Evolutionary conservation across 2,329 filamentous ascomycete species (phyloP).

Genomic region (Colletotrichum sp.): DNA sequence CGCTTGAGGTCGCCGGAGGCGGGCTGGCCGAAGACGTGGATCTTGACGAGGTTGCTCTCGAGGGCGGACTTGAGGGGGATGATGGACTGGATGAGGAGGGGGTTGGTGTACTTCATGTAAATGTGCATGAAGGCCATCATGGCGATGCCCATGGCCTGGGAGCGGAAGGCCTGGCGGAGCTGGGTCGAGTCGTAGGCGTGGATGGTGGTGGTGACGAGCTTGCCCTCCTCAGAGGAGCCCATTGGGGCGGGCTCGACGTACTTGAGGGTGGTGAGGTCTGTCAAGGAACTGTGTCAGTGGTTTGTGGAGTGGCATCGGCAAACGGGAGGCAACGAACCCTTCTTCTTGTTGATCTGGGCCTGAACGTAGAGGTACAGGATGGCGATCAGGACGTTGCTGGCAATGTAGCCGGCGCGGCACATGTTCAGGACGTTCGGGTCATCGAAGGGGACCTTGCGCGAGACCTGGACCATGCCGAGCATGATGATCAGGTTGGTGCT

Average conservation of each 20-base stretch:
- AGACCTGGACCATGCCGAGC: slow-evolving; percentile 97
- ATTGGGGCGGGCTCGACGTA: slow-evolving; percentile 96
- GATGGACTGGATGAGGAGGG: slow-evolving; percentile 97
- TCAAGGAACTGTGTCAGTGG: background rate
- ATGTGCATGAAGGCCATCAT: slow-evolving; percentile 99
- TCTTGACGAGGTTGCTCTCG: slow-evolving; percentile 95
- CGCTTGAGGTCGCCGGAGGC: slow-evolving; percentile 91
- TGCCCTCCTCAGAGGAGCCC: slow-evolving; percentile 92
- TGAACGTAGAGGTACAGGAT: slow-evolving; percentile 86
- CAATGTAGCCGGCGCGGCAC: slow-evolving; percentile 59
- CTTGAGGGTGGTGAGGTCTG: slow-evolving; percentile 96
- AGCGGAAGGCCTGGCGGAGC: slow-evolving; percentile 83
- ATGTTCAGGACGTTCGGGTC: slow-evolving; percentile 69
- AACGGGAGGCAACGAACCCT: slow-evolving; percentile 66
- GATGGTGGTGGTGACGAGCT: slow-evolving; percentile 95
- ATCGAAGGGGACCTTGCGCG: slow-evolving; percentile 94
- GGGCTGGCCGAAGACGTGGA: slow-evolving; percentile 87
- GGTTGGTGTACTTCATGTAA: slow-evolving; percentile 99
- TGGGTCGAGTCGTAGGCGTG: slow-evolving; percentile 93
- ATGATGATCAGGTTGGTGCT: slow-evolving; percentile 95
- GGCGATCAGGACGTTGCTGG: slow-evolving; percentile 81
- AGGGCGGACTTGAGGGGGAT: slow-evolving; percentile 95
- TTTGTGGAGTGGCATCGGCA: background rate
- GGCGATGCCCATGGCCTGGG: slow-evolving; percentile 91
- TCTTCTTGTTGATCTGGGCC: slow-evolving; percentile 90